Evolutionary conservation across 768 basidiomycete genomes (phyloP), one percentile per base, ranked within the genome.

Genomic region (Cubamyces lactineus): DNA sequence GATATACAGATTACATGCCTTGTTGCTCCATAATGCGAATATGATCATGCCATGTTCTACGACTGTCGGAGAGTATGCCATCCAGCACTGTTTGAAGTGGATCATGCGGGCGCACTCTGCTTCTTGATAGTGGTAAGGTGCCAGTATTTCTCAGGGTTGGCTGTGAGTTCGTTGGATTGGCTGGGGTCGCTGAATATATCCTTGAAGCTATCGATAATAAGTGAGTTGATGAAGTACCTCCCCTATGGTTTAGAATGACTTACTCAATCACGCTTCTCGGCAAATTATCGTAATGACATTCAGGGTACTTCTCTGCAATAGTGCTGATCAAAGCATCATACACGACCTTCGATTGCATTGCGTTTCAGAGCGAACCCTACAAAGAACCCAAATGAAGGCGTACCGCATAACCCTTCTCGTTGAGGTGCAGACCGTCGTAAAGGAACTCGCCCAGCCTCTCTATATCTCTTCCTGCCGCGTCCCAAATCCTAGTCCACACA

Each of bases 351-450:
- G 16, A 28, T 6, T 6, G 19, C n/a, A 47, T 6, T 8, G n/a
- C 19, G 3, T n/a, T 19, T 47, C 21, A 47, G 23, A 11, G 12
- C 17, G 11, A 7, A 2, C 45, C 47, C 16, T 59, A 47, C 43
- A 28, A 11, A 6, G 5, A 3, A 48, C 26, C 1, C 52, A 47
- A 24, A 24, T 11, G 16, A 26, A 57, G 24, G 70, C 86, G 68
- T 67, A 92, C 91, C 72, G 80, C 70, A 66, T 95, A 95, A 21
- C 92, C 95, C 1, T 75, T 80, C n/a, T 72, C 78, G 56, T 82
- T 92, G 68, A 93, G 74, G 73, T 97, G 95, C 53, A 97, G 75
- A 1, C 95, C 95, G 70, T 97, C 95, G 38, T 69, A 73, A 50
- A 92, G 72, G 70, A 80, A 88, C 47, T 67, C 74, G 21, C 74